Evolutionary conservation across 2,329 filamentous ascomycete species (phyloP).

Genomic region (Aspergillus aculeatus): DNA sequence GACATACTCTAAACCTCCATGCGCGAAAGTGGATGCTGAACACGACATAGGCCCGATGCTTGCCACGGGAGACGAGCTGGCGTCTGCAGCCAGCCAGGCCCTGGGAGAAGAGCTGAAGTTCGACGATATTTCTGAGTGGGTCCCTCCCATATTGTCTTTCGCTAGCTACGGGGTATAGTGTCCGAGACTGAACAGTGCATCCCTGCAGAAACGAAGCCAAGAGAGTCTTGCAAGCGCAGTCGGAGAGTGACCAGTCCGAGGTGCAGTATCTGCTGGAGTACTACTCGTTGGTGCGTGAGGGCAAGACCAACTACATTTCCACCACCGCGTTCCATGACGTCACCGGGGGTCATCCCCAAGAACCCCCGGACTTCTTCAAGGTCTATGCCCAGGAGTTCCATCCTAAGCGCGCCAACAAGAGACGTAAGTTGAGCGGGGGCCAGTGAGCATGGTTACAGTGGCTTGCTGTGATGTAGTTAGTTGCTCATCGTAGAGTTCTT

Average conservation of each 20-base stretch:
- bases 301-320: conserved; percentile 56
- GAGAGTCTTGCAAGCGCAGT: conserved; percentile 40
- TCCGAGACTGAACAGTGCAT: background rate
- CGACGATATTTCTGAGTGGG: conserved; percentile 48
- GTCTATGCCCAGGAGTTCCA: conserved; percentile 44
- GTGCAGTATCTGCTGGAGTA: conserved; percentile 53
- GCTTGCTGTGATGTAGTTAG: no score
- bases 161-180: background rate
- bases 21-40: background rate
- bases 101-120: conserved; percentile 47
- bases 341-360: conserved; percentile 48
- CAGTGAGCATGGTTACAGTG: background rate
- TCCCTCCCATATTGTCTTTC: background rate
- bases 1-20: background rate
- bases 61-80: conserved; percentile 48
- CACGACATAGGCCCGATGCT: conserved; percentile 50
- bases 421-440: background rate
- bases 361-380: conserved; percentile 52
- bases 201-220: conserved; percentile 31
- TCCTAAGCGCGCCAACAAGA: conserved; percentile 3
- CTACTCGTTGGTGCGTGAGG: conserved; percentile 53
- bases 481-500: no score
- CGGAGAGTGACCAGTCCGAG: conserved; percentile 41
- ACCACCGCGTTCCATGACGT: conserved; percentile 53
- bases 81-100: conserved; percentile 46